Percentiles rank a stretch among this genome's conserved stretches.
phyloP scores from a whole-genome alignment of 2,329 filamentous ascomycete species.

The Arthrobotrys musiformis region DNA sequence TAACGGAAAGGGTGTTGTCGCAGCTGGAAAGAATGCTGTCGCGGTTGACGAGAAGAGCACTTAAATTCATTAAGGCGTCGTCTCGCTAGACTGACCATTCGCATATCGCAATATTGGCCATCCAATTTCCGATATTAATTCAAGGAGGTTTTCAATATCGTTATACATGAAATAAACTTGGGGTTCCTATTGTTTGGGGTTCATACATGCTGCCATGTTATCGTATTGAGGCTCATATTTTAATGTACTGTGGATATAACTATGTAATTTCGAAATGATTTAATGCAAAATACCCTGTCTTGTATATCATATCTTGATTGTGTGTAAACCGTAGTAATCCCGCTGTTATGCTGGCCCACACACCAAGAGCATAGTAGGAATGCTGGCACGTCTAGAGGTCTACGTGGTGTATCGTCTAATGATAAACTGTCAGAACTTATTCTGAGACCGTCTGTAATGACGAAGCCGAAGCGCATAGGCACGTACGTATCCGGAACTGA shows the following conservation, averaged over 20 bases:
- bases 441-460: too few species aligned
- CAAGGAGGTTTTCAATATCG: not conserved
- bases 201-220: not conserved
- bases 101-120: not conserved
- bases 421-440: too few species aligned
- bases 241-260: not conserved
- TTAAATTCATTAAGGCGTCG: not conserved
- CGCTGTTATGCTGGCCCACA: too few species aligned
- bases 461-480: too few species aligned
- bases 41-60: slow-evolving; percentile 46
- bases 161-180: not conserved
- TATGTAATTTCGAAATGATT: slow-evolving; percentile 2
- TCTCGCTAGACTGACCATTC: not conserved
- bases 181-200: not conserved
- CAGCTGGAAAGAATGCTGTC: slow-evolving; percentile 3
- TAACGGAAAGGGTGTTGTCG: slow-evolving; percentile 31
- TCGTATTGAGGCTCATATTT: not conserved
- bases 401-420: too few species aligned
- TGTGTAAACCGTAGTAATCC: not conserved
- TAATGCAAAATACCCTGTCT: not conserved
- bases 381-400: too few species aligned
- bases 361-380: too few species aligned
- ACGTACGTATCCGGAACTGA: too few species aligned
- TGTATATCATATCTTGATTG: not conserved
- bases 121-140: not conserved